These are phyloP conservation scores for Sporothrix phasma DNA, from an alignment of 2,329 filamentous ascomycete species.

Conservation along the genomic window DNA sequence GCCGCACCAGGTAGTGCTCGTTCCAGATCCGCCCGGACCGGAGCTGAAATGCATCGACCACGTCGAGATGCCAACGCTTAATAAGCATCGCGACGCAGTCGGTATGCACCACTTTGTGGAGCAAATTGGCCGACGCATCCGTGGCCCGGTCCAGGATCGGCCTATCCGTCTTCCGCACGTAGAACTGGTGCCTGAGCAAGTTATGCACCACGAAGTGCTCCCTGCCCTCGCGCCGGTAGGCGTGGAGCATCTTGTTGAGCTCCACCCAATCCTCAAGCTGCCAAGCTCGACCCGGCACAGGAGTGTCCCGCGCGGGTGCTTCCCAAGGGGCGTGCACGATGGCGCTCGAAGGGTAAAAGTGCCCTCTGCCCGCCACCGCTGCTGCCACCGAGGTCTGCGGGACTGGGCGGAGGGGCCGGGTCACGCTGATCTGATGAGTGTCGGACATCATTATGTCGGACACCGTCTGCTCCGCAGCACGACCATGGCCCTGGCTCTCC, in stretches of 20 bases:
- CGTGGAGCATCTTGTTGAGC: constrained; percentile 41
- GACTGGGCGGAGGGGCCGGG: neutral
- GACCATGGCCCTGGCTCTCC: neutral
- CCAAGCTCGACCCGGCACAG: constrained; percentile 17
- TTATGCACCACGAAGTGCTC: constrained; percentile 29
- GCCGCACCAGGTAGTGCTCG: constrained; percentile 38
- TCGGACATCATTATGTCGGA: constrained; percentile 18
- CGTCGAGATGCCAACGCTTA: constrained; percentile 48
- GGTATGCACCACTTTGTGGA: constrained; percentile 40
- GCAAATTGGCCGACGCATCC: constrained; percentile 23
- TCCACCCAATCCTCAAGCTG: constrained; percentile 39
- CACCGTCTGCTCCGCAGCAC: constrained; percentile 13
- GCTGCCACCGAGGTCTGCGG: neutral
- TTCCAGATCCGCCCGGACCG: constrained; percentile 40
- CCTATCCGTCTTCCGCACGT: neutral
- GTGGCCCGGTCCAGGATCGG: neutral
- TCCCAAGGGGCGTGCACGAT: constrained; percentile 13
- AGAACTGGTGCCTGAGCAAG: neutral
- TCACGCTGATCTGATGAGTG: constrained; percentile 14
- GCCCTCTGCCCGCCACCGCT: neutral
- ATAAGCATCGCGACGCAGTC: constrained; percentile 38
- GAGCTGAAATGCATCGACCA: constrained; percentile 43
- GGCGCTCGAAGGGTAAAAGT: neutral
- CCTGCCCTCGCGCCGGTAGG: constrained; percentile 37
- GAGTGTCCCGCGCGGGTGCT: neutral